A percentile compares a stretch with the other conserved stretches of the same genome.
Evolutionary conservation across 306 rosid species (phyloP).

Genomic region (Echinosophora koreensis): DNA sequence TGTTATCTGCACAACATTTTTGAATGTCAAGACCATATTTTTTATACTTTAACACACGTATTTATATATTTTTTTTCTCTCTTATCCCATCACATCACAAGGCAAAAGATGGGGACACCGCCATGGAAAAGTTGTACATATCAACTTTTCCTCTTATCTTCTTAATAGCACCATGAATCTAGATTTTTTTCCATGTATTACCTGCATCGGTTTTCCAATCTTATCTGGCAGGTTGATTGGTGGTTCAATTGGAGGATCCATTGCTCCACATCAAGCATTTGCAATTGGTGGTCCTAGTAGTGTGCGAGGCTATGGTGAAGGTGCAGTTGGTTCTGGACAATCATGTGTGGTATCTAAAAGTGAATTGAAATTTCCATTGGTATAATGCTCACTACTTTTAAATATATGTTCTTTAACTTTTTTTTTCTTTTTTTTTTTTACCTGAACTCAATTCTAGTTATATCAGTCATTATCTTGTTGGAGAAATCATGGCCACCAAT

Average conservation of each 20-base stretch:
- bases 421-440: too few relatives aligned
- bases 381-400: conserved; percentile 31
- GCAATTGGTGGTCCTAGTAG: conserved; percentile 76
- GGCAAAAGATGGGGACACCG: too few relatives aligned
- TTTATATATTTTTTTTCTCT: too few relatives aligned
- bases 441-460: neutral
- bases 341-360: conserved; percentile 64
- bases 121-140: neutral
- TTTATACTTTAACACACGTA: too few relatives aligned
- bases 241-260: conserved; percentile 75
- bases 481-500: neutral
- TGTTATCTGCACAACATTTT: too few relatives aligned
- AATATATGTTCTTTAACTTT: neutral
- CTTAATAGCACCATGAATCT: neutral
- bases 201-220: conserved; percentile 4
- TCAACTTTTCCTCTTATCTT: conserved; percentile 3
- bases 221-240: conserved; percentile 64
- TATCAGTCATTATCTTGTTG: neutral
- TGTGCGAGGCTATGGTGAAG: conserved; percentile 80
- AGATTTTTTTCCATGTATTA: neutral
- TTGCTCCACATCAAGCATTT: conserved; percentile 80
- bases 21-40: too few relatives aligned
- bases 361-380: conserved; percentile 69
- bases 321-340: conserved; percentile 75
- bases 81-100: neutral